Evolutionary conservation across 768 basidiomycete genomes (phyloP).

Genomic region (Pisolithus albus): DNA sequence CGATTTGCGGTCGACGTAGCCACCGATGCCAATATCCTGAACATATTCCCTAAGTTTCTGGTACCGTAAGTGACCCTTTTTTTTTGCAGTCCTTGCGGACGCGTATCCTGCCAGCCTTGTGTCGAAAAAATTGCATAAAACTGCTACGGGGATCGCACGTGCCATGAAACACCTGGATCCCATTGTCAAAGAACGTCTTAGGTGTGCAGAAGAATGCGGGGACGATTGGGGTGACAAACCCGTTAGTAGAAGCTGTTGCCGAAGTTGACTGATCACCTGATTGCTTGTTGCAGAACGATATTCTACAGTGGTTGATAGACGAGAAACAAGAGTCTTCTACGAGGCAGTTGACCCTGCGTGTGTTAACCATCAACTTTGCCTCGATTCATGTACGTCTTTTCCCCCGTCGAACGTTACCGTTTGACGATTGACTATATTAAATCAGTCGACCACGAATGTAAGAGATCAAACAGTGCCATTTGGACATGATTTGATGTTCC

Average conservation of each 20-base stretch:
- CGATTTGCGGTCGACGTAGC: constrained; percentile 25
- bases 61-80: too few relatives aligned
- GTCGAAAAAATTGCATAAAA: too few relatives aligned
- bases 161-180: too few relatives aligned
- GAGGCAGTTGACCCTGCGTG: not conserved
- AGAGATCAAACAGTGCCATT: not conserved
- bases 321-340: not conserved
- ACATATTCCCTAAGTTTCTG: constrained; percentile 27
- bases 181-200: too few relatives aligned
- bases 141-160: too few relatives aligned
- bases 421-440: not conserved
- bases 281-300: not conserved
- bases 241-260: not conserved
- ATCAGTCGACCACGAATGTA: not conserved
- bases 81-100: constrained; percentile 10
- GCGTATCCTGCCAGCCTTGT: too few relatives aligned
- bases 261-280: not conserved
- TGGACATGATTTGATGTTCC: not conserved
- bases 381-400: constrained; percentile 12
- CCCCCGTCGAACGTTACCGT: not conserved
- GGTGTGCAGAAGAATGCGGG: too few relatives aligned
- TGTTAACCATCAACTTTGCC: not conserved
- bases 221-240: too few relatives aligned
- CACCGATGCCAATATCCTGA: constrained; percentile 12
- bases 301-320: not conserved